Evolutionary conservation across 352 stramenopile genomes (phyloP).

Genomic region (Phytophthora pinifolia): DNA sequence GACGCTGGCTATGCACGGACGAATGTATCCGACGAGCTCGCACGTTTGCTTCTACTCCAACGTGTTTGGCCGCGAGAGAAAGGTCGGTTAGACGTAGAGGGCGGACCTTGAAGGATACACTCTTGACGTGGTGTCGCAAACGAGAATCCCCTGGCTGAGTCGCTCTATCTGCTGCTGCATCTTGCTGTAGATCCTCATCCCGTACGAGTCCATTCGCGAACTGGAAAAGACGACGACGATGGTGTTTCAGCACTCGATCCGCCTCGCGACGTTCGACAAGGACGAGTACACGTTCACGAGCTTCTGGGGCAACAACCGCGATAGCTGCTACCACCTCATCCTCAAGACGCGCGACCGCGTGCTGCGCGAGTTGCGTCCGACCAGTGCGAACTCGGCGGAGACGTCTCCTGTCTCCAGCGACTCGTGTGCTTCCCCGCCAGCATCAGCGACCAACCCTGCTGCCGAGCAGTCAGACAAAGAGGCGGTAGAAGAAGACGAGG

Average conservation of each 20-base stretch:
- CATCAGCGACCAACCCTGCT: not conserved
- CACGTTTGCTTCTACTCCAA: conserved; percentile 90
- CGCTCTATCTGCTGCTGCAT: conserved; percentile 17
- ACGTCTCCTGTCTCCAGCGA: conserved; percentile 13
- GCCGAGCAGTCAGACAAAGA: conserved; percentile 13
- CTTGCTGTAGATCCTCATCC: conserved; percentile 65
- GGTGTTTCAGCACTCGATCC: conserved; percentile 78
- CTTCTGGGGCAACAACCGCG: conserved; percentile 84
- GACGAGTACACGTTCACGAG: conserved; percentile 86
- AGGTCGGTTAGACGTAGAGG: conserved; percentile 41
- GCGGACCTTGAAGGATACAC: conserved; percentile 35
- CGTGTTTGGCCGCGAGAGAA: conserved; percentile 84
- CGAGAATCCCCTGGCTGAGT: conserved; percentile 13
- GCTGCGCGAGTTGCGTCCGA: conserved; percentile 30
- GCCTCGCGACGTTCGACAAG: conserved; percentile 60
- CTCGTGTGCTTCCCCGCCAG: not conserved
- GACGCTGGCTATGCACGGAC: conserved; percentile 83
- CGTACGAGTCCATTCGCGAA: conserved; percentile 81
- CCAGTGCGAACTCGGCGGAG: conserved; percentile 15
- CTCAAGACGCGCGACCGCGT: conserved; percentile 59
- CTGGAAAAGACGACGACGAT: conserved; percentile 84
- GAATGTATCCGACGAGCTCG: conserved; percentile 85
- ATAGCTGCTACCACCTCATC: conserved; percentile 81
- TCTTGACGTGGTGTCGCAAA: conserved; percentile 27
- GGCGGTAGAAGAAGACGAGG: conserved; percentile 6